Percentiles rank a stretch among this genome's conserved stretches.
These are phyloP conservation scores for Skeletonema costatum DNA, from an alignment of 108 stramenopile genomes.

Conservation along the genomic window DNA sequence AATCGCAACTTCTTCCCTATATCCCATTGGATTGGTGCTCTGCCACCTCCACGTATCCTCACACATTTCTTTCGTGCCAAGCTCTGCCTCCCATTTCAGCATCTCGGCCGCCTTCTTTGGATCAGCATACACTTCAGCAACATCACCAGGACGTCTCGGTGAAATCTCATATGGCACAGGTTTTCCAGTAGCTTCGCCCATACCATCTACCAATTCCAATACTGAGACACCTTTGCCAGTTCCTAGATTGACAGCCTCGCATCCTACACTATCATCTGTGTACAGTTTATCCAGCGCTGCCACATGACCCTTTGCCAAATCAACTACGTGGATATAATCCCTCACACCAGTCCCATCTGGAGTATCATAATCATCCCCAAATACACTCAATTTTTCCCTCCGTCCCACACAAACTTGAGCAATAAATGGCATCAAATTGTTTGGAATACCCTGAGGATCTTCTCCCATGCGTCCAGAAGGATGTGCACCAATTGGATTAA, in stretches of 20 bases:
- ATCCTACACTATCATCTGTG: conserved; percentile 58
- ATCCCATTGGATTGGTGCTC: conserved; percentile 95
- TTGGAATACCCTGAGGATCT: conserved; percentile 97
- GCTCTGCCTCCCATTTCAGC: conserved; percentile 90
- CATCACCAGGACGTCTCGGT: conserved; percentile 93
- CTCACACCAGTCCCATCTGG: conserved; percentile 98
- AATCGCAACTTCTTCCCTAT: conserved; percentile 58
- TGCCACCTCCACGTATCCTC: conserved; percentile 99
- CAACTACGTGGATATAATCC: conserved; percentile 99
- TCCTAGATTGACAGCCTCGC: conserved; percentile 94
- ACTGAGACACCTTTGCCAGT: conserved; percentile 95
- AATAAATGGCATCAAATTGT: conserved; percentile 57
- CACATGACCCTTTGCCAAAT: conserved; percentile 96
- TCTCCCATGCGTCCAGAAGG: conserved; percentile 96
- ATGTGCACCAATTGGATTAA: conserved; percentile 99
- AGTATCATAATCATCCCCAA: conserved; percentile 98
- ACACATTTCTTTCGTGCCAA: conserved; percentile 94
- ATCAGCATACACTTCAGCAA: conserved; percentile 94
- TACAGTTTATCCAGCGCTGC: conserved; percentile 91
- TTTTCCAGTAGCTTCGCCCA: conserved; percentile 89
- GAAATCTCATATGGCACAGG: conserved; percentile 89
- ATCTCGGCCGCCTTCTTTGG: conserved; percentile 74
- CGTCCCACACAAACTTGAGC: conserved; percentile 88
- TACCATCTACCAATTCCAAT: conserved; percentile 93
- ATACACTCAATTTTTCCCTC: conserved; percentile 90